phyloP scores from a whole-genome alignment of 768 basidiomycete genomes.

The Trametes sanguinea region DNA sequence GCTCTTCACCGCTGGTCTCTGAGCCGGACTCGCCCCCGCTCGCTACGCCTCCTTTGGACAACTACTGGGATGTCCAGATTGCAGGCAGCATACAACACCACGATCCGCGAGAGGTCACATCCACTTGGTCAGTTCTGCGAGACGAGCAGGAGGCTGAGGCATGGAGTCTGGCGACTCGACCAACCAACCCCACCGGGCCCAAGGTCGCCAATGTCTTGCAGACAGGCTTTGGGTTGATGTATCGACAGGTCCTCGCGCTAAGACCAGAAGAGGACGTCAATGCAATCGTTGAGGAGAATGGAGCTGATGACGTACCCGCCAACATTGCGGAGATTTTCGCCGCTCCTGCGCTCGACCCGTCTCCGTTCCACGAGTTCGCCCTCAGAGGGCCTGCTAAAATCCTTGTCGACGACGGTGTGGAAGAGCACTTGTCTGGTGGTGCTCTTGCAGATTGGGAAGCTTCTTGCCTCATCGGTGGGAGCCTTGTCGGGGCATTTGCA shows the following conservation, averaged over 20 bases:
- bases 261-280: neutral
- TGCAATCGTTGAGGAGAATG: neutral
- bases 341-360: neutral
- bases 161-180: too few relatives aligned
- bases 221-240: too few relatives aligned
- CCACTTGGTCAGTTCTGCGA: too few relatives aligned
- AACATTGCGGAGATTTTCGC: neutral
- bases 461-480: too few relatives aligned
- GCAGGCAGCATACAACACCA: neutral
- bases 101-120: neutral
- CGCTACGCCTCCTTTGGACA: neutral
- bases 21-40: constrained; percentile 8
- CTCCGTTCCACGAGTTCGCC: neutral
- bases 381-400: neutral
- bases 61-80: neutral
- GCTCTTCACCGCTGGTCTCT: neutral
- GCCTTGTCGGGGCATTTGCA: neutral
- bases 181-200: too few relatives aligned
- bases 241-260: too few relatives aligned
- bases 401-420: too few relatives aligned
- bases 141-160: too few relatives aligned
- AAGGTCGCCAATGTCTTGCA: too few relatives aligned
- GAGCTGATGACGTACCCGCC: neutral
- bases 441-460: too few relatives aligned
- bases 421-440: too few relatives aligned